These are phyloP conservation scores for Bromus sterilis DNA, from an alignment of 176 grass and related monocot species.

Conservation along the genomic window DNA sequence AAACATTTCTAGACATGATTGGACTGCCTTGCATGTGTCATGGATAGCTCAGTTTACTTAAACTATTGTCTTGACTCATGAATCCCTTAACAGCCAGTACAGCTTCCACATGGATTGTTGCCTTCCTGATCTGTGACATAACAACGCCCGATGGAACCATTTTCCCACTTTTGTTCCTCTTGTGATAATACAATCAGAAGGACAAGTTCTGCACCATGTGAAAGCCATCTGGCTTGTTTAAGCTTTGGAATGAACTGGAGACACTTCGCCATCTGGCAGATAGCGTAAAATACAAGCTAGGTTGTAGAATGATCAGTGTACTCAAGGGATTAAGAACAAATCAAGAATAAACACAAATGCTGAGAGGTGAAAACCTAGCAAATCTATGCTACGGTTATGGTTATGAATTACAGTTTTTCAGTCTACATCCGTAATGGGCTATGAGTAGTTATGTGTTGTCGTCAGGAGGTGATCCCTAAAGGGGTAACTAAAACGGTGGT, in stretches of 20 bases:
- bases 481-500: background rate
- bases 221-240: constrained; percentile 9
- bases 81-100: constrained; percentile 1
- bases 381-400: background rate
- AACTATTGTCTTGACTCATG: background rate
- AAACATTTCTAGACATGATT: background rate
- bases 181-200: background rate
- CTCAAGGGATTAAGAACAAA: background rate
- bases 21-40: background rate
- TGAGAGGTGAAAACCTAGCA: background rate
- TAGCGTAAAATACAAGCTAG: background rate
- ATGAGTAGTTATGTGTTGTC: background rate
- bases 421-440: too few relatives aligned
- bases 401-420: background rate
- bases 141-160: background rate
- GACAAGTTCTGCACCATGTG: background rate
- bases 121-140: constrained; percentile 15
- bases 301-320: background rate
- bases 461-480: background rate
- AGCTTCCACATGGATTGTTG: background rate
- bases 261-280: background rate
- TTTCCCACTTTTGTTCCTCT: constrained; percentile 5
- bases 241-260: background rate
- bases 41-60: background rate
- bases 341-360: background rate